Evolutionary conservation across 148 eudicot genomes (phyloP), one percentile per base, ranked within the genome.

Genomic region (Rhododendron mucronatum): DNA sequence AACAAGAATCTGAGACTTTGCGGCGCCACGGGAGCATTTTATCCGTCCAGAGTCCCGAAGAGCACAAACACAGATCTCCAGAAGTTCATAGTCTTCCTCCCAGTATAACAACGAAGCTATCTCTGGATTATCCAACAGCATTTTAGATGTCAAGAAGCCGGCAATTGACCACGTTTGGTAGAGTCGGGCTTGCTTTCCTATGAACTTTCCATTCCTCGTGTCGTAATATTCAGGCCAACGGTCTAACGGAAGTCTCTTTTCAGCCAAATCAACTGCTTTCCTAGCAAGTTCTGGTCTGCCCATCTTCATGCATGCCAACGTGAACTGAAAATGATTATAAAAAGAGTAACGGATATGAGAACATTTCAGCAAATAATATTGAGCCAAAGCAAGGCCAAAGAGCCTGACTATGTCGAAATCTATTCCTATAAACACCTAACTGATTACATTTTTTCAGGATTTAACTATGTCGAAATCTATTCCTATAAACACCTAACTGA

Each of bases 91-190:
- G 79, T 96, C 98, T 92, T 96, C 98, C 61, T 96, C 97, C 97
- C 95, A 96, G 78, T 90, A 94, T 14, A 96, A 86, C 83, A 86
- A 63, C 37, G 98, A 93, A 84, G 97, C 97, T 90, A 61, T 86
- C 47, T 91, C 91, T n/a, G 98, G 98, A 65, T 94, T 94, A 81
- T 91, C 89, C 84, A 96, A 86, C 41, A 96, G 89, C 95, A 93
- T 89, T 89, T 92, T 96, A 16, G 98, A 94, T 69, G 97, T 90
- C 67, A 93, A 83, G 78, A 83, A 93, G 37, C 97, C 98, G 48
- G 98, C 97, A 45, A 96, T 87, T 1, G 97, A 93, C 98, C 98
- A 96, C 3, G 98, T 96, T 89, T 96, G 98, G 89, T 94, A 92
- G 37, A 93, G 93, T 20, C 97, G 92, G 18, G 98, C 88, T 91